These are phyloP conservation scores for Rhodomyrtus psidioides DNA, from an alignment of 441 rosid genomes.

Conservation along the genomic window DNA sequence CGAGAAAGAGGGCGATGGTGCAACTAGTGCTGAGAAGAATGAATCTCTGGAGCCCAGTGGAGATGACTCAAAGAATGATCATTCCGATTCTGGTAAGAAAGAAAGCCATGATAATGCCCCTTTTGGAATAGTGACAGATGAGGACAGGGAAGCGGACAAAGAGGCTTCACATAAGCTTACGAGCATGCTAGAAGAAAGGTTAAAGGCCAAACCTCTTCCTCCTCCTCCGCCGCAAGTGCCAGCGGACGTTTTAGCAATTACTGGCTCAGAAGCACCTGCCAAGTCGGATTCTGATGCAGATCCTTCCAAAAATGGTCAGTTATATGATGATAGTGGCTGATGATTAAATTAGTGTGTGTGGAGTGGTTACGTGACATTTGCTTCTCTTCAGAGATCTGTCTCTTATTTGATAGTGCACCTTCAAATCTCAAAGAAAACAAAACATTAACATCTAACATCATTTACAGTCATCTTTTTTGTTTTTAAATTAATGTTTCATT, in stretches of 20 bases:
- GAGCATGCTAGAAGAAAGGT: conserved; percentile 75
- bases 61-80: conserved; percentile 20
- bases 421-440: neutral
- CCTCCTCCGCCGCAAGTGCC: conserved; percentile 66
- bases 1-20: conserved; percentile 38
- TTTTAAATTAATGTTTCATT: neutral
- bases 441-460: neutral
- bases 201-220: conserved; percentile 77
- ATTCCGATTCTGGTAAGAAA: conserved; percentile 28
- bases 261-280: conserved; percentile 41
- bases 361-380: neutral
- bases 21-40: conserved; percentile 29
- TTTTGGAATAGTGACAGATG: conserved; percentile 73
- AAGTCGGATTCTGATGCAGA: conserved; percentile 57
- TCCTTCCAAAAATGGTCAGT: conserved; percentile 42
- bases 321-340: neutral
- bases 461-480: neutral
- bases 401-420: neutral
- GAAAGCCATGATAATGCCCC: conserved; percentile 49
- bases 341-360: neutral
- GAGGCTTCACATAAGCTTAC: conserved; percentile 67
- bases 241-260: conserved; percentile 38
- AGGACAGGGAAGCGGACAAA: conserved; percentile 73
- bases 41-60: conserved; percentile 22
- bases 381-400: neutral